Base-by-base conservation (phyloP, 352 stramenopile genomes). In the Phytopythium chamaehyphon region DNA sequence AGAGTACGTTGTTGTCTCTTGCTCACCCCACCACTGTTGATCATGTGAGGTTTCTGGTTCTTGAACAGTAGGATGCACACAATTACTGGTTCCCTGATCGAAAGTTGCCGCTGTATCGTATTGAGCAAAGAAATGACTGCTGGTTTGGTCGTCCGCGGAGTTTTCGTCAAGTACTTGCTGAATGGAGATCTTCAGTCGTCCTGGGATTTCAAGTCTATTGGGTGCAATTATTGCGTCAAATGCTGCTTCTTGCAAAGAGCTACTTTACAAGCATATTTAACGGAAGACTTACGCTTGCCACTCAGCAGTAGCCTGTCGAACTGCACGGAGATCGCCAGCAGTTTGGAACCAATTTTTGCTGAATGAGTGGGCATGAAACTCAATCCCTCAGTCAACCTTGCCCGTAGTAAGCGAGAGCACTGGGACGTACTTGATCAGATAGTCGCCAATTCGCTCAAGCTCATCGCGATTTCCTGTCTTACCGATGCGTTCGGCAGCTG, bases 281-380 rank as follows among this genome's bases (percentile, higher is more conserved):
- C 6, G 26, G 10, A 9, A 0, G 40, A 40, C 72, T 18, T 77
- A 88, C 76, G 61, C 52, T 40, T 77, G 73, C 76, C 76, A 88
- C 31, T 84, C 71, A 7, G 61, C 54, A 11, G 59, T 45, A 16
- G 70, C 71, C 6, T 64, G 51, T 11, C 64, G 58, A 28, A 71
- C 76, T 14, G 62, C 68, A 9, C 76, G 75, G 23, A 88, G 51
- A 44, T 88, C 76, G 0, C 64, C 68, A 6, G 73, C 76, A 0
- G 70, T 84, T 54, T 86, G 76, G 44, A 88, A 84, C 76, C 76
- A 88, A 50, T 88, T 63, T 35, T 77, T 83, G 40, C 74, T 88
- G 40, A 42, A 24, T 10, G 3, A 51, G 37, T 47, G 15, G 44
- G 39, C 19, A 11, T 46, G 9, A 53, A 2, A 19, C 18, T 39